Conservation (phyloP, 2,329 filamentous ascomycete species). For the Colletotrichum zoysiae region DNA sequence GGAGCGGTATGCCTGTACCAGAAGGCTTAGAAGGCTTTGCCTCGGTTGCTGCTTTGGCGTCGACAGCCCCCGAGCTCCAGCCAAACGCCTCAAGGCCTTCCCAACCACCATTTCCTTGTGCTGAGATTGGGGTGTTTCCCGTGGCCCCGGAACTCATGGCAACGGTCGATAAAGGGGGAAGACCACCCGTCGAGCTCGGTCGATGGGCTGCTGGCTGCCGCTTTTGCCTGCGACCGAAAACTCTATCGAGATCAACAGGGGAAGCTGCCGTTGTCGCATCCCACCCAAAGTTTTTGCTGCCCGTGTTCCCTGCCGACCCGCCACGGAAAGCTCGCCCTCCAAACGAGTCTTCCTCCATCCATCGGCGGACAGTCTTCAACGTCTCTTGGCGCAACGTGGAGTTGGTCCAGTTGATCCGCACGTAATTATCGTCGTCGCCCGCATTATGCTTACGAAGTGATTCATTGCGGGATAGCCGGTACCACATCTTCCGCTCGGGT, state of each 20-base stretch:
- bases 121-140: slow-evolving; percentile 45
- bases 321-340: slow-evolving; percentile 63
- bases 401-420: slow-evolving; percentile 68
- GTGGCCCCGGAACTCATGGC: slow-evolving; percentile 10
- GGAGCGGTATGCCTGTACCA: slow-evolving; percentile 18
- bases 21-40: slow-evolving; percentile 2
- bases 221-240: slow-evolving; percentile 55
- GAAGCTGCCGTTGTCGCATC: slow-evolving; percentile 61
- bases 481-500: slow-evolving; percentile 74
- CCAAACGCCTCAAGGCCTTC: slow-evolving; percentile 47
- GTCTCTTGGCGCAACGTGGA: slow-evolving; percentile 67
- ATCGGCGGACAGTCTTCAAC: slow-evolving; percentile 70
- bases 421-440: slow-evolving; percentile 71
- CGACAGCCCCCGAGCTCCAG: slow-evolving; percentile 44
- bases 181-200: slow-evolving; percentile 37
- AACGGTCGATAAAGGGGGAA: slow-evolving; percentile 29
- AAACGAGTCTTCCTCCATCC: slow-evolving; percentile 75
- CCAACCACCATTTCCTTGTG: slow-evolving; percentile 39
- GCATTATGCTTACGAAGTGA: slow-evolving; percentile 68
- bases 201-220: slow-evolving; percentile 44
- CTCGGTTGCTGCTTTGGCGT: not conserved
- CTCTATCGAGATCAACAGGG: slow-evolving; percentile 61
- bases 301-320: slow-evolving; percentile 51
- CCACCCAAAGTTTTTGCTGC: slow-evolving; percentile 71
- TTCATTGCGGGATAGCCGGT: slow-evolving; percentile 71